A percentile compares a stretch with the other conserved stretches of the same genome.
phyloP scores from a whole-genome alignment of 208 protist genomes.

The Leishmania major region DNA sequence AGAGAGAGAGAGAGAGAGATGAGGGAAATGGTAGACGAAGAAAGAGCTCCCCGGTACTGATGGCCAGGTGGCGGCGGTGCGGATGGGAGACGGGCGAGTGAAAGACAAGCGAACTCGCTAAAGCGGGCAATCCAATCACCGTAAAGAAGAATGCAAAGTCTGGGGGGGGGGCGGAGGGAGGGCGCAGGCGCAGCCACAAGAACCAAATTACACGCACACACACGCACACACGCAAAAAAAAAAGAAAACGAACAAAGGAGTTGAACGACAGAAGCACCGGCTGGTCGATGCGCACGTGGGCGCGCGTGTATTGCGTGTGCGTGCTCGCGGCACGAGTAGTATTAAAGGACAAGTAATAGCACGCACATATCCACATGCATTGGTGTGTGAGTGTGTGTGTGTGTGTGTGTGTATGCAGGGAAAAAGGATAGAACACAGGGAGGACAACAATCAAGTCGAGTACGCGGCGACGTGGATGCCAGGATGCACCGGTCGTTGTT shows the following conservation, averaged over 20 bases:
- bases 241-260: neutral
- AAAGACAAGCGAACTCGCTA: neutral
- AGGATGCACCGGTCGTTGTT: neutral
- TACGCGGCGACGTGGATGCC: neutral
- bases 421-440: neutral
- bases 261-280: neutral
- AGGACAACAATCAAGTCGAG: neutral
- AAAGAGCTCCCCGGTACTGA: neutral
- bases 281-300: neutral
- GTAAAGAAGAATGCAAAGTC: neutral
- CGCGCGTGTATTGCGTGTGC: neutral
- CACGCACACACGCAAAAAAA: slow-evolving; percentile 5
- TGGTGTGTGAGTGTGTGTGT: slow-evolving; percentile 1
- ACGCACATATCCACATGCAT: neutral
- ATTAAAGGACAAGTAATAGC: slow-evolving; percentile 14
- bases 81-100: neutral
- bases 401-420: slow-evolving; percentile 12
- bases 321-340: neutral
- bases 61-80: neutral
- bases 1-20: neutral
- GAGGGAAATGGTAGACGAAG: neutral
- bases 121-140: neutral
- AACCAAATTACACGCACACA: neutral
- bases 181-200: neutral
- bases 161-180: neutral